Conservation (phyloP, 2,329 filamentous ascomycete genomes). For the Clonostachys sp. region DNA sequence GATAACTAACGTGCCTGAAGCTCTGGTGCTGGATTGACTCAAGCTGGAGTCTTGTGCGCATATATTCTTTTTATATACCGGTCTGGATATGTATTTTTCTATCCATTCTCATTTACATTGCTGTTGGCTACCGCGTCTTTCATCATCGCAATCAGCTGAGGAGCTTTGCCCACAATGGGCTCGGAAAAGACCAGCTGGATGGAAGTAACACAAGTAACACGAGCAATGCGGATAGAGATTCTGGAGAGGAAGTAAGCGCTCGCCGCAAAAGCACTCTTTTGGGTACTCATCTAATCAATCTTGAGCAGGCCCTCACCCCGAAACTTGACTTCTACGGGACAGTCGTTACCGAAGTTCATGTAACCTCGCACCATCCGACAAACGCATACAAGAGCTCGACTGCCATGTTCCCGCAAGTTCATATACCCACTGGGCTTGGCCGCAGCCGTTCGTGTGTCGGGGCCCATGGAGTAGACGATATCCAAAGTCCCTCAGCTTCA, state of each 20-base stretch:
- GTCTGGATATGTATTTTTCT: constrained; percentile 55
- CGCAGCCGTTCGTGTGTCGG: no score
- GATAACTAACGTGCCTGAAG: constrained; percentile 22
- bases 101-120: constrained; percentile 49
- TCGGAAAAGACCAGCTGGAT: constrained; percentile 11
- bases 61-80: constrained; percentile 56
- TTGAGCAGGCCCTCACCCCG: constrained; percentile 17
- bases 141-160: constrained; percentile 50
- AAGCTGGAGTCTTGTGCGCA: constrained; percentile 48
- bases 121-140: constrained; percentile 55
- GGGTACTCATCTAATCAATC: no score
- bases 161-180: constrained; percentile 29
- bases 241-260: constrained; percentile 13
- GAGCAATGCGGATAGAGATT: constrained; percentile 19
- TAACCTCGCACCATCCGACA: constrained; percentile 21
- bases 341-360: constrained; percentile 43
- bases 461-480: not conserved
- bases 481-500: constrained; percentile 1
- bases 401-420: constrained; percentile 2
- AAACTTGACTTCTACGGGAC: constrained; percentile 33
- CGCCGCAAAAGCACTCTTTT: constrained; percentile 6
- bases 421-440: constrained; percentile 7
- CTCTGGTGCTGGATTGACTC: constrained; percentile 58
- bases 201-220: constrained; percentile 16
- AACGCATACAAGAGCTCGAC: not conserved